Base-by-base conservation (phyloP, 1,139 yeast genomes). In the Kluyveromyces sp. region DNA sequence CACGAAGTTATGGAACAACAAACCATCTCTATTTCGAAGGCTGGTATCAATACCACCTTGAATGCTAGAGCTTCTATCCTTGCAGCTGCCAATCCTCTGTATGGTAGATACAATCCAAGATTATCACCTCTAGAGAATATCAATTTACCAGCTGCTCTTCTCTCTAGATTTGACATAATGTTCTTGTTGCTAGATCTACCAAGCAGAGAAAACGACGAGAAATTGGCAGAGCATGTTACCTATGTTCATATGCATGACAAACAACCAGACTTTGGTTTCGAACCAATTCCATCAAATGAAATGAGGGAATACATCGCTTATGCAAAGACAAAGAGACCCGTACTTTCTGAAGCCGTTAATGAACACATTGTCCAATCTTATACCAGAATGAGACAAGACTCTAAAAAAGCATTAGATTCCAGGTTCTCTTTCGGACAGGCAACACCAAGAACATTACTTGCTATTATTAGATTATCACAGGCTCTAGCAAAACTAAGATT, bases 1-100 rank as follows among this genome's bases (percentile, higher is more conserved):
- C 98, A 92, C 68, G 98, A 92, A 73, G 99, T 94, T 39, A 94
- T 94, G 99, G 99, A 94, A 71, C 99, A 94, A 66, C 98, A 94
- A 68, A 94, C 98, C 2, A 92, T 94, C 52, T 87, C 96, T 31
- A 94, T 94, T 51, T 86, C 97, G 41, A 94, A 94, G 67, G 99
- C 98, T 2, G 99, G 99, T 56, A 92, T 94, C 57, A 87, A 95
- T 54, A 94, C 99, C 5, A 89, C 97, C 0, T 73, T 94, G 55
- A 94, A 94, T 65, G 98, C 99, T 8, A 78, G 99, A 66, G 80
- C 98, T 0, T 89, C 97, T 1, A 87, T 94, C 50, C 69, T 94
- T 53, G 98, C 99, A 0, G 98, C 98, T 34, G 99, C 99, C 5
- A 94, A 94, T 70, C 99, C 99, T 15, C 71, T 92, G 35, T 90